Percentiles rank a stretch among this genome's conserved stretches.
Evolutionary conservation across 306 rosid genomes (phyloP).

Genomic region (Myrica gale): DNA sequence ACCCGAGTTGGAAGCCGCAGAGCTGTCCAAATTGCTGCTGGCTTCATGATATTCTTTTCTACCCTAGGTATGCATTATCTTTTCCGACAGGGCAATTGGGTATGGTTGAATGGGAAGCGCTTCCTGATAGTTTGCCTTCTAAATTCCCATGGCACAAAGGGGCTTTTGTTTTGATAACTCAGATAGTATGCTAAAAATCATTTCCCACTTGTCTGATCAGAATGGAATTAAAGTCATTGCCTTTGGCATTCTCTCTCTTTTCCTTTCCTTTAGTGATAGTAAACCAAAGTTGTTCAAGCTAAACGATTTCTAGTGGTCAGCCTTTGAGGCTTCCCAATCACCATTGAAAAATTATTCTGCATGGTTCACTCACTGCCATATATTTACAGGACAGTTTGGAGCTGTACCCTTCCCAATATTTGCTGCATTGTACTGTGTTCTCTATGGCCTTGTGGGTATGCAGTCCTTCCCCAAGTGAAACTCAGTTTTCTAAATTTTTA

Average conservation of each 20-base stretch:
- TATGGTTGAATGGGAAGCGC: slow-evolving; percentile 6
- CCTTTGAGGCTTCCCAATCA: not conserved
- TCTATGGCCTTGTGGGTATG: slow-evolving; percentile 92
- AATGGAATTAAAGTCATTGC: not conserved
- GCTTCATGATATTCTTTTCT: slow-evolving; percentile 96
- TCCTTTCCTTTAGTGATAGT: not conserved
- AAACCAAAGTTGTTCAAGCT: not conserved
- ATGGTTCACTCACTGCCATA: slow-evolving; percentile 4
- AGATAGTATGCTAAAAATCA: not conserved
- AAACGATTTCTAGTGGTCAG: not conserved
- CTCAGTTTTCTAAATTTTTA: not conserved
- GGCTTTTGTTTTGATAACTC: slow-evolving; percentile 1
- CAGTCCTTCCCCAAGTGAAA: slow-evolving; percentile 9
- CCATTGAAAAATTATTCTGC: not conserved
- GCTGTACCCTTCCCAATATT: slow-evolving; percentile 92
- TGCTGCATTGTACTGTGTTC: slow-evolving; percentile 80
- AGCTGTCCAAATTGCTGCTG: slow-evolving; percentile 94
- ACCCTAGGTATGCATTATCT: slow-evolving; percentile 55
- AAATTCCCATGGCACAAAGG: not conserved
- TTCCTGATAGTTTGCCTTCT: not conserved
- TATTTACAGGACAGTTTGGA: slow-evolving; percentile 78
- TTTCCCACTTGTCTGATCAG: slow-evolving; percentile 1
- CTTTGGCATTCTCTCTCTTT: not conserved
- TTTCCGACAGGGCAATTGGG: slow-evolving; percentile 16
- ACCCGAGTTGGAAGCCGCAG: slow-evolving; percentile 97